Percentiles rank a stretch among this genome's conserved stretches.
These are phyloP conservation scores for Marchantia paleacea DNA, from an alignment of 225 moss, liverwort and hornwort species.

Conservation along the genomic window DNA sequence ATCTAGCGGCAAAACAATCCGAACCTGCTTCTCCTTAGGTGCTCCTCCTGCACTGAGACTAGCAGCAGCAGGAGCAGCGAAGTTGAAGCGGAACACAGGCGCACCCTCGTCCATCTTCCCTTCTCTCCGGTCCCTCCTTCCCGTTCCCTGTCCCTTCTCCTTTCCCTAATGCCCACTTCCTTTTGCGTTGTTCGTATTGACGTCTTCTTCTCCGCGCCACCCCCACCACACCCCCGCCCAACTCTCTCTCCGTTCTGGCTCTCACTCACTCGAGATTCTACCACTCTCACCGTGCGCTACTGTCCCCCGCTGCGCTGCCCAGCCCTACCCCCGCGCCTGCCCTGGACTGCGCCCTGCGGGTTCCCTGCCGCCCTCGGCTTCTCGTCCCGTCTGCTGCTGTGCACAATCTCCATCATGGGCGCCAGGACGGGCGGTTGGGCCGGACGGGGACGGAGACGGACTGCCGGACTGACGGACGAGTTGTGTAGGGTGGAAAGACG, in stretches of 20 bases:
- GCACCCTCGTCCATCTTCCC: conserved; percentile 13
- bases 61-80: conserved; percentile 8
- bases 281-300: background rate
- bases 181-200: background rate
- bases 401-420: background rate
- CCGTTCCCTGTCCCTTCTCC: background rate
- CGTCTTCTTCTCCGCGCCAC: background rate
- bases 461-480: background rate
- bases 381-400: background rate
- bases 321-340: too few relatives aligned
- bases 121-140: background rate
- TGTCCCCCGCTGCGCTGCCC: background rate
- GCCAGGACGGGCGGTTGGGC: conserved; percentile 1
- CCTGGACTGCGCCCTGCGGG: background rate
- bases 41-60: background rate
- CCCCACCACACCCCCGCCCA: background rate
- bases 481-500: background rate
- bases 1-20: conserved; percentile 5
- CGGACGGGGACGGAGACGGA: conserved; percentile 4
- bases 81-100: conserved; percentile 34
- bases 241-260: background rate
- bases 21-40: background rate
- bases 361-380: background rate
- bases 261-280: background rate
- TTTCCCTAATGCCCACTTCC: background rate